Base-by-base conservation (phyloP, 768 basidiomycete species). In the Royoungia palumana region DNA sequence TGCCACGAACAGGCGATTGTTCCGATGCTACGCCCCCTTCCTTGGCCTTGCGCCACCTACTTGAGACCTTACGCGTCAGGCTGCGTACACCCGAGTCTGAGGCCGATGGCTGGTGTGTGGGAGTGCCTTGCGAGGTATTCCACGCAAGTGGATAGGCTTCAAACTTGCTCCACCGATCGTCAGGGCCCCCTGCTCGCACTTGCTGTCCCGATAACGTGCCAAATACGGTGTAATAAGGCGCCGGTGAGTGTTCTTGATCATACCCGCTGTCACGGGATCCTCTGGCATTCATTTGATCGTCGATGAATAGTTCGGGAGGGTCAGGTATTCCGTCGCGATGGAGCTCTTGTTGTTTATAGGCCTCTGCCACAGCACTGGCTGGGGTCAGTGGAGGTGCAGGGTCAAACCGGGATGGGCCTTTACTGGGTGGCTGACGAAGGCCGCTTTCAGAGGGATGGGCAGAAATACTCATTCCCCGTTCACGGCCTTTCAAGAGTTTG, bases 161-260 rank as follows among this genome's bases (percentile, higher is more conserved):
- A 36, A 37, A 17, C 36, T 13, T 43, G 22, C 36, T 30, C 41
- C 34, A 65, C 40, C 44, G 57, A 51, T 78, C 78, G 10, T 71
- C 71, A 0, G 72, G 69, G 10, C 72, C 70, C 0, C 74, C 76
- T 0, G 74, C 73, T 12, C 71, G 73, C 14, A 78, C 68, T 6
- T 75, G 65, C 8, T 70, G 71, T 1, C 71, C 79, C 1, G 75
- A 69, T 0, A 70, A 61, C 6, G 71, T 68, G 2, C 81, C 81
- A 49, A 81, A 73, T 14, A 82, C 74, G 4, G 81, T 79, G 54
- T 81, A 81, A 44, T 81, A 79, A n/a, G 80, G 79, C 10, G 65
- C 69, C 28, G 59, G 54, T 12, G 64, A 49, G 8, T 35, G 47
- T 5, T 42, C 25, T 39, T 41, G 62, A 2, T 52, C 58, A 35